A percentile compares a stretch with the other conserved stretches of the same genome.
Conservation (phyloP, 1,284 basidiomycete genomes). For the Apiotrichum gracile region DNA sequence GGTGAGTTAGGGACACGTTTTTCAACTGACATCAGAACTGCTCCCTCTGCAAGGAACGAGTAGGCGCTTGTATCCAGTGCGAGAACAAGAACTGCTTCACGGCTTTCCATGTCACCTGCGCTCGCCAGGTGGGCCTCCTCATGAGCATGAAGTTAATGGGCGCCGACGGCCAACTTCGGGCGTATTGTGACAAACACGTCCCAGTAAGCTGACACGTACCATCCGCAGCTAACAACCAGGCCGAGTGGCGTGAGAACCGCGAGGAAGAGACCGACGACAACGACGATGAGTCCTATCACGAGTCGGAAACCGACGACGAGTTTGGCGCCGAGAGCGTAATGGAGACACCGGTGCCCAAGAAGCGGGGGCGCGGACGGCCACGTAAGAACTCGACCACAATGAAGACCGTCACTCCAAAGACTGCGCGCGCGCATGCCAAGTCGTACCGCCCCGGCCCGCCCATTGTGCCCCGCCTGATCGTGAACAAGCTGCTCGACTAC, state of each 20-base stretch:
- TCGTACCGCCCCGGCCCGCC: slow-evolving; percentile 53
- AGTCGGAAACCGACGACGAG: slow-evolving; percentile 31
- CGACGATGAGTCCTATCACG: slow-evolving; percentile 30
- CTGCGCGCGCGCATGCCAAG: slow-evolving; percentile 53
- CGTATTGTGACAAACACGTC: slow-evolving; percentile 82
- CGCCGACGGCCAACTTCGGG: slow-evolving; percentile 54
- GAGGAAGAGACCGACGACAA: slow-evolving; percentile 31
- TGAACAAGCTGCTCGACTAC: slow-evolving; percentile 70
- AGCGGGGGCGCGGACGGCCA: slow-evolving; percentile 4
- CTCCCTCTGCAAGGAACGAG: slow-evolving; percentile 70
- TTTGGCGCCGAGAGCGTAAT: slow-evolving; percentile 41
- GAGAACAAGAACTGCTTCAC: slow-evolving; percentile 84
- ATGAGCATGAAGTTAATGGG: slow-evolving; percentile 76
- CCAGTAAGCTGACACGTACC: slow-evolving; percentile 56
- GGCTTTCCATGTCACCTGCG: slow-evolving; percentile 94
- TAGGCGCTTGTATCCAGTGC: slow-evolving; percentile 96
- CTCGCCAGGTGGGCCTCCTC: slow-evolving; percentile 72
- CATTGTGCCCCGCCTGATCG: slow-evolving; percentile 52
- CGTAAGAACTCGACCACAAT: slow-evolving; percentile 14
- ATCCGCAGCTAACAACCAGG: slow-evolving; percentile 2
- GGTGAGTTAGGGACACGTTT: slow-evolving; percentile 51
- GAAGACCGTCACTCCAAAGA: slow-evolving; percentile 45
- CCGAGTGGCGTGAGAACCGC: slow-evolving; percentile 13
- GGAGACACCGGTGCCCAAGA: slow-evolving; percentile 14
- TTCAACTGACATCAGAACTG: slow-evolving; percentile 58